Percentiles rank a stretch among this genome's conserved stretches.
Conservation (phyloP, 1,139 yeast genomes). For the Pichia sp. region DNA sequence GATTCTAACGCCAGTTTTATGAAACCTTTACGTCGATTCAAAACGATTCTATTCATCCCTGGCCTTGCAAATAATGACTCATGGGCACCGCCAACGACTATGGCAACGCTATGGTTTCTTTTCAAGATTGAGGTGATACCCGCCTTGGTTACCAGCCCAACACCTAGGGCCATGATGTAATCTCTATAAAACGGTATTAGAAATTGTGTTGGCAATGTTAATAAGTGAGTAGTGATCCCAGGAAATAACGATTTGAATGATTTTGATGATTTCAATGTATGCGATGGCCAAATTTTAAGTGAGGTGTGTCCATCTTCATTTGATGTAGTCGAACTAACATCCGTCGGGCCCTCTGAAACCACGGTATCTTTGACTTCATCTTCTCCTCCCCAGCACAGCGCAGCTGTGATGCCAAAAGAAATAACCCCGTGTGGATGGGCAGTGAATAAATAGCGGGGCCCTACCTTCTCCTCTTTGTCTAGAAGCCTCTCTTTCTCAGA, state of each 20-base stretch:
- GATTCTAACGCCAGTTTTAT: constrained; percentile 74
- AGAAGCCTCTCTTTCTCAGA: constrained; percentile 8
- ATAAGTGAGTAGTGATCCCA: constrained; percentile 68
- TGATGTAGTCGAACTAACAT: background rate
- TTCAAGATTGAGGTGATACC: constrained; percentile 64
- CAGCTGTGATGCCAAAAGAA: constrained; percentile 84
- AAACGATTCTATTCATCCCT: constrained; percentile 56
- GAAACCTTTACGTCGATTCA: constrained; percentile 81
- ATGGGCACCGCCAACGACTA: constrained; percentile 94
- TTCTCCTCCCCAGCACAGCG: constrained; percentile 14
- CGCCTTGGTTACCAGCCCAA: constrained; percentile 75
- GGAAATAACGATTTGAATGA: constrained; percentile 50
- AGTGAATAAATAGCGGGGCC: constrained; percentile 83
- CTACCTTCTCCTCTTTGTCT: constrained; percentile 40
- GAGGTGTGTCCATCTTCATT: background rate
- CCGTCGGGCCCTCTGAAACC: background rate
- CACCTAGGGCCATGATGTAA: constrained; percentile 72
- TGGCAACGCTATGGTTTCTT: constrained; percentile 74
- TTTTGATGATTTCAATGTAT: constrained; percentile 7
- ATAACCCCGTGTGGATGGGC: constrained; percentile 97
- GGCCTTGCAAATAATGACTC: constrained; percentile 75
- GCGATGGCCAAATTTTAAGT: background rate
- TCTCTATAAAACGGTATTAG: constrained; percentile 82
- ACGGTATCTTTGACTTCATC: constrained; percentile 1
- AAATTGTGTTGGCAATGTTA: constrained; percentile 82